Conservation (phyloP, 2,329 filamentous ascomycete species). For the Lomentospora prolificans region DNA sequence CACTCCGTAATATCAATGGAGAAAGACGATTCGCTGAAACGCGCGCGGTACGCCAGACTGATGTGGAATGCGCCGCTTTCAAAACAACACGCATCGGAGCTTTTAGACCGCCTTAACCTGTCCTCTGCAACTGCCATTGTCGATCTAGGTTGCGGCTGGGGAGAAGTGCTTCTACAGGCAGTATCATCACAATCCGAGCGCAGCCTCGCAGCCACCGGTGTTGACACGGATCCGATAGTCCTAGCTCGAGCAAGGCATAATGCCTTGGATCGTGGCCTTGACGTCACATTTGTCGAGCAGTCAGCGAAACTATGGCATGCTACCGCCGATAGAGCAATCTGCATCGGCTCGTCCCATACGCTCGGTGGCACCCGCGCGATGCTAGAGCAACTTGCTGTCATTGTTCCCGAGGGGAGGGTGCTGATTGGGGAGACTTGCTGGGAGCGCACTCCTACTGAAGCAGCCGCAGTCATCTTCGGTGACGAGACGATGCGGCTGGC, state of each 20-base stretch:
- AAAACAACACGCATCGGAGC: neutral
- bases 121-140: constrained; percentile 3
- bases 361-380: constrained; percentile 11
- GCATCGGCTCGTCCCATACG: constrained; percentile 13
- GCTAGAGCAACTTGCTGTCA: constrained; percentile 7
- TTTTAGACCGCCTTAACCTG: neutral
- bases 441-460: constrained; percentile 9
- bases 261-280: neutral
- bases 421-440: constrained; percentile 13
- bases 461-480: constrained; percentile 5
- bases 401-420: constrained; percentile 10
- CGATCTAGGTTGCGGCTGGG: constrained; percentile 14
- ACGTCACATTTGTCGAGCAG: constrained; percentile 7
- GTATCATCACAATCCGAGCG: neutral
- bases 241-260: constrained; percentile 5
- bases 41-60: neutral
- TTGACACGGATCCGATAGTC: constrained; percentile 10
- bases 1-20: too few relatives aligned
- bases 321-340: constrained; percentile 10
- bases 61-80: constrained; percentile 1
- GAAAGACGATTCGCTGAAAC: neutral
- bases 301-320: neutral
- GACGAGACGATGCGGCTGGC: constrained; percentile 8
- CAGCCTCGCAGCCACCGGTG: constrained; percentile 1
- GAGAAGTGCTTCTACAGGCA: constrained; percentile 12